Evolutionary conservation across 805 yeast genomes (phyloP), one percentile per base, ranked within the genome.

Genomic region (Isabelozyma pseudorhagii): DNA sequence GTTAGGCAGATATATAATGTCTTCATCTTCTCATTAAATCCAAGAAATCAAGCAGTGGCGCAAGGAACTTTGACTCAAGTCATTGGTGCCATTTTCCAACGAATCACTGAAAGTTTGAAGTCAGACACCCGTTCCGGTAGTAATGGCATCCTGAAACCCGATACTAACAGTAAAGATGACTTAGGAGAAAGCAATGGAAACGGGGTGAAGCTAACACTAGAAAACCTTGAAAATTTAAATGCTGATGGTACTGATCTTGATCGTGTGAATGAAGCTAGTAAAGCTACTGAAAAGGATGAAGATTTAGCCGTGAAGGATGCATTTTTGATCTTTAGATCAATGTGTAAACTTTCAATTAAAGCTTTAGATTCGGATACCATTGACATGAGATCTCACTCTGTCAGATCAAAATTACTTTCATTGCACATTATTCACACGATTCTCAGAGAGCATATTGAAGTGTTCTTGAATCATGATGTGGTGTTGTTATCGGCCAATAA

Each of bases 1-100:
- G 85, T 96, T 38, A 82, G 98, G 66, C 97, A 89, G 61, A 89
- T 93, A 27, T 94, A 94, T 72, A 92, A 91, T 64, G 88, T 96
- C 27, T 96, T 93, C 61, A 85, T 94, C 40, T 79, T 89, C 49
- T 90, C 97, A 0, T 75, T 87, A 51, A 83, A 87, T 15, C 83
- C 93, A 3, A 75, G 87, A 25, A 93, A 91, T 63, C 99, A 94
- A 69, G 88, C 91, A 1, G 84, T 92, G 51, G 98, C 99, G 0
- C 98, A 96, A 72, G 98, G 97, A 1, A 87, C 94, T 7, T 76
- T 94, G 55, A 89, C 96, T 3, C 99, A 94, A 69, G 87, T 93
- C 60, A 89, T 94, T 18, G 84, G 84, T 48, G 84, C 89, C 8
- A 85, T 92, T 9, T 94, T 90, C 70, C 96, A 88, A 53, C 81